A percentile compares a stretch with the other conserved stretches of the same genome.
Conservation (phyloP, 2,329 filamentous ascomycete species). For the Colletotrichum higginsianum region DNA sequence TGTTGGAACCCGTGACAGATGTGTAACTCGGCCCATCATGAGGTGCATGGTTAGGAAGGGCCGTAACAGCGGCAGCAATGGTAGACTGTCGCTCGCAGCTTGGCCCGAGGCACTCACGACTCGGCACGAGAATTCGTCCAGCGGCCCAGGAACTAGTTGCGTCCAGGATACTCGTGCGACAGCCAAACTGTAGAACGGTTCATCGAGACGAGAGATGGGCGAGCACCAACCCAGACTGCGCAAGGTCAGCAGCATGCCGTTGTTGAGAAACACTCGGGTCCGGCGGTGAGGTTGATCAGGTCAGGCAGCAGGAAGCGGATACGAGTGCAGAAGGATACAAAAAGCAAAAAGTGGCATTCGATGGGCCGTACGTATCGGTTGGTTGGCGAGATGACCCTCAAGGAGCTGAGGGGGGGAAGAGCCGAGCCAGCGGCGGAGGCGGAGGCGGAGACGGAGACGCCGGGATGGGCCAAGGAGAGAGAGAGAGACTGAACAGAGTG, state of each 20-base stretch:
- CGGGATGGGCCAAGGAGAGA: not conserved
- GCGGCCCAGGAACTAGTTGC: not conserved
- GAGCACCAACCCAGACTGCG: not conserved
- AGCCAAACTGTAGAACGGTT: not conserved
- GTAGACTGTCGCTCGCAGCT: not conserved
- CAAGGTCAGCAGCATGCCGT: not conserved
- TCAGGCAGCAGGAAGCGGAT: conserved; percentile 16
- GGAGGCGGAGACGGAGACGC: not conserved
- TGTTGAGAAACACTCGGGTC: conserved; percentile 1
- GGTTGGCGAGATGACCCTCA: conserved; percentile 10
- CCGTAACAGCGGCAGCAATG: not conserved
- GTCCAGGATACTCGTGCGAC: not conserved
- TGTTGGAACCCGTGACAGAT: conserved; percentile 1
- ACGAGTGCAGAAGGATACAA: conserved; percentile 11
- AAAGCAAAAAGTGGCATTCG: conserved; percentile 16
- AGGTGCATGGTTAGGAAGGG: not conserved
- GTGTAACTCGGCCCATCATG: conserved; percentile 2
- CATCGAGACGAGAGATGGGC: not conserved
- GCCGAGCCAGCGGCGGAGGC: not conserved
- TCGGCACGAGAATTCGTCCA: conserved; percentile 1
- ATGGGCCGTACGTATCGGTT: not conserved
- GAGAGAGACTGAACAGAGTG: too few species aligned
- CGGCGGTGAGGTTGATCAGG: conserved; percentile 29
- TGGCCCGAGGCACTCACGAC: not conserved
- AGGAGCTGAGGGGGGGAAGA: not conserved